Conservation (phyloP, 257 asterid species). For the Voacanga thouarsii region DNA sequence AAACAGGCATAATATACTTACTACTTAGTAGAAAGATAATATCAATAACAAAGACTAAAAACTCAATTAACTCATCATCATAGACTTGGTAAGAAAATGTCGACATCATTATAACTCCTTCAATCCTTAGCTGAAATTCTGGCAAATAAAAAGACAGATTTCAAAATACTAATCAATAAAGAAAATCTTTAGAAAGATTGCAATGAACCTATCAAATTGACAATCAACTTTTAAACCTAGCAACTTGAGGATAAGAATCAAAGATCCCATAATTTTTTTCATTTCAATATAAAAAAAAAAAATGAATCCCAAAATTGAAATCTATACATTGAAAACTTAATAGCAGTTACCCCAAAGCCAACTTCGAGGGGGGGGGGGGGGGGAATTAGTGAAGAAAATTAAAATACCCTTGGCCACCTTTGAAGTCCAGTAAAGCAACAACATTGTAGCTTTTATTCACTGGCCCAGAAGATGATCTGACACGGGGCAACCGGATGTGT, state of each 20-base stretch:
- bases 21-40: neutral
- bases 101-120: neutral
- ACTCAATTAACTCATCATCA: neutral
- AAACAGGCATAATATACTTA: neutral
- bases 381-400: neutral
- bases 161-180: neutral
- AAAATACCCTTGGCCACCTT: conserved; percentile 10
- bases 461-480: neutral
- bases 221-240: neutral
- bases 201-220: neutral
- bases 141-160: neutral
- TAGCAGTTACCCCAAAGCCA: neutral
- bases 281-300: neutral
- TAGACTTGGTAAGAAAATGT: neutral
- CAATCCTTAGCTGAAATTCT: too few relatives aligned
- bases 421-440: conserved; percentile 9
- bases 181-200: neutral
- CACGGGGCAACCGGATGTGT: neutral
- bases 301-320: neutral
- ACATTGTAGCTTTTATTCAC: neutral
- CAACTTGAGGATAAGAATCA: neutral
- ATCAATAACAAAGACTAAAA: neutral
- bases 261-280: neutral
- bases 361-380: neutral
- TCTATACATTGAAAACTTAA: neutral